These are phyloP conservation scores for Nemania abortiva DNA, from an alignment of 2,329 filamentous ascomycete species.

Conservation along the genomic window DNA sequence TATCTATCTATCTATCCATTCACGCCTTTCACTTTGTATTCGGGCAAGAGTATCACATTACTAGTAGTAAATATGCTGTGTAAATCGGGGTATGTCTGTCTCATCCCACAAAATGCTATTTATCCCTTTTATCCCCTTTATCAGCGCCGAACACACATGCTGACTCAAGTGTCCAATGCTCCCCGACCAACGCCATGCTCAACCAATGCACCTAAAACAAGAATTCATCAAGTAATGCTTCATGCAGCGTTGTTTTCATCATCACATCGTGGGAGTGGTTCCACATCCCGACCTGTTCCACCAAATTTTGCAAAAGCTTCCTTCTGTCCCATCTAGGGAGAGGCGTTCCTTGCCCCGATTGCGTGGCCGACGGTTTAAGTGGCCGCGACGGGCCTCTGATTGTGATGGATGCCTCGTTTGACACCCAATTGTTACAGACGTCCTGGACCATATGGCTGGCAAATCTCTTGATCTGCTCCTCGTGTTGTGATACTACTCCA, in stretches of 20 bases:
- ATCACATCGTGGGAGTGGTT: conserved; percentile 43
- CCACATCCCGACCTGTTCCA: conserved; percentile 44
- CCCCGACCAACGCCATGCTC: conserved; percentile 23
- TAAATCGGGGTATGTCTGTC: neutral
- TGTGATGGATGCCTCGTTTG: conserved; percentile 51
- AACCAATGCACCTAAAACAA: conserved; percentile 41
- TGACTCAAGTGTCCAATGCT: neutral
- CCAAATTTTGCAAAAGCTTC: conserved; percentile 38
- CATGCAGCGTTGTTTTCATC: conserved; percentile 27
- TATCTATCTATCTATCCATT: neutral
- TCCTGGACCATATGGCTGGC: conserved; percentile 59
- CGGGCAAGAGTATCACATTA: too few relatives aligned
- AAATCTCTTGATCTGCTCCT: conserved; percentile 56
- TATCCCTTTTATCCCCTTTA: neutral
- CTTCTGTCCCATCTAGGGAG: conserved; percentile 40
- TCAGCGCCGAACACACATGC: conserved; percentile 19
- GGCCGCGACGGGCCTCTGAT: conserved; percentile 55
- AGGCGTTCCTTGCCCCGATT: conserved; percentile 54
- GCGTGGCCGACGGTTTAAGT: conserved; percentile 49
- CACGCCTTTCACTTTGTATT: neutral
- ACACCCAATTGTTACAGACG: conserved; percentile 60
- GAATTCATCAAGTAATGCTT: conserved; percentile 39
- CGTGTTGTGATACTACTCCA: conserved; percentile 32
- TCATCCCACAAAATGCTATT: neutral
- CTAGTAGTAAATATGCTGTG: neutral